Base-by-base conservation (phyloP, 768 basidiomycete species). In the Daedalea quercina region DNA sequence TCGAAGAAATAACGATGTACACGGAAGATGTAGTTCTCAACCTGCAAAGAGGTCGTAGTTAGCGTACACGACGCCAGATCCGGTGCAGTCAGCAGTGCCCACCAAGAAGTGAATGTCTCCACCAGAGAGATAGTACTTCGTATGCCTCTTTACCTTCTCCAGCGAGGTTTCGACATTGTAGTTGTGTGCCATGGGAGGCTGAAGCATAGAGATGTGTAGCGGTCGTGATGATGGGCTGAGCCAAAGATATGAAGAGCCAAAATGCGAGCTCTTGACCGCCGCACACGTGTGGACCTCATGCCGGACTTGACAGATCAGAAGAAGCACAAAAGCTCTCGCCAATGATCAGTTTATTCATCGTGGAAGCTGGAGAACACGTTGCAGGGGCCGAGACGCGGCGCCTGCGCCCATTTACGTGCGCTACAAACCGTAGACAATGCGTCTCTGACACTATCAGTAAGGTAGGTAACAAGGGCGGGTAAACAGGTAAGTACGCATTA, bases 1-100 rank as follows among this genome's bases (percentile, higher is more conserved):
- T n/a, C 72, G 35, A 87, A 83, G 46, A 85, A 84, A 42, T 77
- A 80, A 0, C 77, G 72, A 53, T 85, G 84, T 0, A 87, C 72
- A 0, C 76, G 69, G 55, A 82, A 87, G 0, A 78, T 67, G 3
- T 70, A 65, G 51, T 81, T 74, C 45, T 82, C 80, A 15, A 80
- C 79, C 84, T 86, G 57, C 19, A 45, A 63, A 52, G 8, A 12
- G 13, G 15, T 43, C 24, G 48, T 50, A 47, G 12, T 34, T 24
- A 44, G 44, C 26, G 47, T 35, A 12, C 22, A 23, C 26, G 15
- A 15, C 23, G 34, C 11, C 15, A 33, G 43, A 8, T 63, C 50
- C 3, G 9, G 13, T 9, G 31, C 17, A 47, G 9, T 23, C 20
- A 44, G 26, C 24, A 46, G 40, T 13, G 62, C 77, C 50, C 56